These are phyloP conservation scores for Russula ochroleuca DNA, from an alignment of 768 basidiomycete genomes.

Conservation along the genomic window DNA sequence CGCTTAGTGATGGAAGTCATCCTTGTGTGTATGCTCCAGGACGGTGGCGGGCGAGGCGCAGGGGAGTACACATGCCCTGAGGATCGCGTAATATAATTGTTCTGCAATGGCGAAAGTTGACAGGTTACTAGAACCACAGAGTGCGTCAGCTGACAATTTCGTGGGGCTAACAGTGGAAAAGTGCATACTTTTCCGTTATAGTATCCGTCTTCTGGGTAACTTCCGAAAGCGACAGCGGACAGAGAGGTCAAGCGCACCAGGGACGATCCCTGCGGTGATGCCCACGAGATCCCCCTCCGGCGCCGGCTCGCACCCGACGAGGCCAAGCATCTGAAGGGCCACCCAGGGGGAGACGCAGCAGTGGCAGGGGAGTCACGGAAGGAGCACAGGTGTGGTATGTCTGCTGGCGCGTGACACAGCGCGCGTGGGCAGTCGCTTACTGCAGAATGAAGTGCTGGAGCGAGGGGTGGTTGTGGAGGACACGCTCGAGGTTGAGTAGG, in stretches of 20 bases:
- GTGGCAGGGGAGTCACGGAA: slow-evolving; percentile 59
- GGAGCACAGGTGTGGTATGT: slow-evolving; percentile 47
- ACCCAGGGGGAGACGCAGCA: slow-evolving; percentile 56
- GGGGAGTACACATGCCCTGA: too few species aligned
- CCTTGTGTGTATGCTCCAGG: too few species aligned
- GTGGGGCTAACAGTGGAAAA: too few species aligned
- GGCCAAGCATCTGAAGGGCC: slow-evolving; percentile 53
- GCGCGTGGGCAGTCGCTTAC: slow-evolving; percentile 42
- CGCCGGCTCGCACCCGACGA: slow-evolving; percentile 54
- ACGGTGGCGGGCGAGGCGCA: too few species aligned
- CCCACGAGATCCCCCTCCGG: slow-evolving; percentile 46
- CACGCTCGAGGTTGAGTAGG: slow-evolving; percentile 34
- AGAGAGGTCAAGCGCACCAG: slow-evolving; percentile 55
- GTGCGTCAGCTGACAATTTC: too few species aligned
- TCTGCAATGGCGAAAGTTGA: too few species aligned
- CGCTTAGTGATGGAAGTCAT: too few species aligned
- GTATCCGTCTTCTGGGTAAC: too few species aligned
- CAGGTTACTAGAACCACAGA: too few species aligned
- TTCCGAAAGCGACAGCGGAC: too few species aligned
- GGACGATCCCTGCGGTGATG: slow-evolving; percentile 46
- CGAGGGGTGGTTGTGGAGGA: slow-evolving; percentile 32
- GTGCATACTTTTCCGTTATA: too few species aligned
- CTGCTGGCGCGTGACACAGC: slow-evolving; percentile 41
- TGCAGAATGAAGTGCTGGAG: slow-evolving; percentile 44
- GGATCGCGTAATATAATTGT: too few species aligned